A percentile compares a stretch with the other conserved stretches of the same genome.
These are phyloP conservation scores for Corrigiola litoralis DNA, from an alignment of 179 eudicot species.

Conservation along the genomic window DNA sequence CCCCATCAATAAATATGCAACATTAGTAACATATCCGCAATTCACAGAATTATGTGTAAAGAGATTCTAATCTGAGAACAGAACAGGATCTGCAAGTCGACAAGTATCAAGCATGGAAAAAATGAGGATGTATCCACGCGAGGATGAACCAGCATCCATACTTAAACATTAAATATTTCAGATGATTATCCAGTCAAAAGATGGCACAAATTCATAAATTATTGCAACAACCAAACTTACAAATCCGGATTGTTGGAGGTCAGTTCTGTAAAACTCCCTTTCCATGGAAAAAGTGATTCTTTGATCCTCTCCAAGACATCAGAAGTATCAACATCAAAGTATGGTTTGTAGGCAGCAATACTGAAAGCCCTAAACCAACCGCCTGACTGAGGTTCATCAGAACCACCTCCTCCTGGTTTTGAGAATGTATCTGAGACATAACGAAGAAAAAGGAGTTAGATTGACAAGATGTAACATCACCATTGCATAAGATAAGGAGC, in stretches of 20 bases:
- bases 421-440: constrained; percentile 74
- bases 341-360: constrained; percentile 76
- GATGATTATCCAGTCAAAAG: background rate
- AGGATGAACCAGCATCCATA: background rate
- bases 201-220: background rate
- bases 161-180: background rate
- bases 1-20: background rate
- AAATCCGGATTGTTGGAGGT: constrained; percentile 83
- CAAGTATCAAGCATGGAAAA: background rate
- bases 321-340: constrained; percentile 93
- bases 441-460: constrained; percentile 3
- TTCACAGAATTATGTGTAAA: background rate
- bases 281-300: constrained; percentile 90
- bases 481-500: background rate
- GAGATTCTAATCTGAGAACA: background rate
- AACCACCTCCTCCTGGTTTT: constrained; percentile 49
- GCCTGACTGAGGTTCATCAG: constrained; percentile 66
- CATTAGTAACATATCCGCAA: background rate
- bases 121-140: background rate
- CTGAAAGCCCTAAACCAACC: constrained; percentile 81
- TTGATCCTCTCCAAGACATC: constrained; percentile 90
- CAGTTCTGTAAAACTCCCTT: constrained; percentile 79
- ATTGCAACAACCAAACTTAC: constrained; percentile 41
- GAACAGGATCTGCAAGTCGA: background rate
- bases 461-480: background rate